Conservation (phyloP, 345 rosid species). For the Aquilaria malaccensis region DNA sequence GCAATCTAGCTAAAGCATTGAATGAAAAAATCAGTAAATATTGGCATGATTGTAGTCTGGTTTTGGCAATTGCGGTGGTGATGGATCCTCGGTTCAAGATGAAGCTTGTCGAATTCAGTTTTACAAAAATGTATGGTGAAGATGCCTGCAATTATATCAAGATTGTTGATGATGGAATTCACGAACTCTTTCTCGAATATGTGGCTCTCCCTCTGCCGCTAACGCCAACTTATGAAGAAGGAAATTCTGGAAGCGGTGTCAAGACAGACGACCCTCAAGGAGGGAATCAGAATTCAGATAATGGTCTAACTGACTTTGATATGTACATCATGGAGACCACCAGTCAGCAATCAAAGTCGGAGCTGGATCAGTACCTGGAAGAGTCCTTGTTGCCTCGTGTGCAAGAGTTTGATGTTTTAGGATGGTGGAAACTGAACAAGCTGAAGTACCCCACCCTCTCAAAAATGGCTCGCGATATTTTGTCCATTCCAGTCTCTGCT, state of each 20-base stretch:
- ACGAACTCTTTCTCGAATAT: constrained; percentile 76
- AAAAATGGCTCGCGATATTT: constrained; percentile 83
- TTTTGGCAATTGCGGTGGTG: constrained; percentile 74
- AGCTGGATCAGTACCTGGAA: constrained; percentile 83
- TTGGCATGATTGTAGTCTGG: constrained; percentile 82
- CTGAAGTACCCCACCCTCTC: constrained; percentile 77
- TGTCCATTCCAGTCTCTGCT: constrained; percentile 56
- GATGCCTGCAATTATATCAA: constrained; percentile 59
- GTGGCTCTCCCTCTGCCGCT: constrained; percentile 60
- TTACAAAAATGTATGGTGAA: constrained; percentile 73
- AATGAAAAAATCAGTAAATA: constrained; percentile 60
- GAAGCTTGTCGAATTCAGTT: constrained; percentile 96
- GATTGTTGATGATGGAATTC: constrained; percentile 73
- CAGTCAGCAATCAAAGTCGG: constrained; percentile 61
- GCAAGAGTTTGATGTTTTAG: constrained; percentile 70
- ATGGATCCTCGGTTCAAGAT: constrained; percentile 98
- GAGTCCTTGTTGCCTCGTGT: constrained; percentile 72
- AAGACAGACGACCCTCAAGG: constrained; percentile 33
- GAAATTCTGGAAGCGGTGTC: constrained; percentile 21
- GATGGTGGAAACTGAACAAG: constrained; percentile 93
- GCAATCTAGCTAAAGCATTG: constrained; percentile 45
- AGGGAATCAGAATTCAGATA: constrained; percentile 32
- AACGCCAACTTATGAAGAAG: constrained; percentile 60
- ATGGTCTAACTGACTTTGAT: constrained; percentile 79
- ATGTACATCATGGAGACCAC: constrained; percentile 72